A percentile compares a stretch with the other conserved stretches of the same genome.
phyloP scores from a whole-genome alignment of 176 grass and related monocot genomes.

The Hordeum marinum region DNA sequence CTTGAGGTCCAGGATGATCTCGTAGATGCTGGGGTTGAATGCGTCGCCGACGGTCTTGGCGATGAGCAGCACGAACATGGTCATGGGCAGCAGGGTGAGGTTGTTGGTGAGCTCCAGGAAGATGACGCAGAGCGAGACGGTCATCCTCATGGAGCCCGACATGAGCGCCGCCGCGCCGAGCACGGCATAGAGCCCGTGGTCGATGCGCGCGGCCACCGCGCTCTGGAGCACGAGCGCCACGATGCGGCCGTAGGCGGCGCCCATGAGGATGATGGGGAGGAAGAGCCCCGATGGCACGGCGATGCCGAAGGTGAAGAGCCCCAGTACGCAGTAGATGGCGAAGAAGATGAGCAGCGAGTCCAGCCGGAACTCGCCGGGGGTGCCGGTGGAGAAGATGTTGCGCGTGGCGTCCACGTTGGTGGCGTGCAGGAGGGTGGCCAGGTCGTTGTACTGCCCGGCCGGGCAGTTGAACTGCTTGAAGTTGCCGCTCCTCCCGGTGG shows the following conservation, averaged over 20 bases:
- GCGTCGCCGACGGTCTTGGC: slow-evolving; percentile 82
- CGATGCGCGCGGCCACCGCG: slow-evolving; percentile 42
- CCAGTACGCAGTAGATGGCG: slow-evolving; percentile 68
- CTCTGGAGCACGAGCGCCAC: slow-evolving; percentile 28
- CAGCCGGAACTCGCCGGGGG: slow-evolving; percentile 60
- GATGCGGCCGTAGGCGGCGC: slow-evolving; percentile 87
- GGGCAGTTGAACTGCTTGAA: slow-evolving; percentile 99
- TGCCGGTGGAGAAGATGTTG: slow-evolving; percentile 91
- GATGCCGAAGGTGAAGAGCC: slow-evolving; percentile 94
- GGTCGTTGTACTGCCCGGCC: slow-evolving; percentile 77
- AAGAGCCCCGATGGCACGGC: slow-evolving; percentile 91
- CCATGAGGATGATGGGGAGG: slow-evolving; percentile 99
- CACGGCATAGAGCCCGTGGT: slow-evolving; percentile 89
- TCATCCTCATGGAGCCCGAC: slow-evolving; percentile 91
- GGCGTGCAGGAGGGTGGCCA: slow-evolving; percentile 84
- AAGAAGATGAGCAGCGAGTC: slow-evolving; percentile 87
- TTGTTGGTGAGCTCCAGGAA: slow-evolving; percentile 98
- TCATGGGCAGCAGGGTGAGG: slow-evolving; percentile 78
- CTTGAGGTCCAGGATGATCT: slow-evolving; percentile 98
- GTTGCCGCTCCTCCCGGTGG: slow-evolving; percentile 58
- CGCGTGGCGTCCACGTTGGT: slow-evolving; percentile 85
- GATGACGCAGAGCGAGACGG: slow-evolving; percentile 92
- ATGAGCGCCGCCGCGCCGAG: slow-evolving; percentile 88
- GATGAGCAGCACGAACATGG: slow-evolving; percentile 96
- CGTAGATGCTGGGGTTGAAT: slow-evolving; percentile 94